Percentiles rank a stretch among this genome's conserved stretches.
phyloP scores from a whole-genome alignment of 306 rosid species.

The Castanopsis chinensis region DNA sequence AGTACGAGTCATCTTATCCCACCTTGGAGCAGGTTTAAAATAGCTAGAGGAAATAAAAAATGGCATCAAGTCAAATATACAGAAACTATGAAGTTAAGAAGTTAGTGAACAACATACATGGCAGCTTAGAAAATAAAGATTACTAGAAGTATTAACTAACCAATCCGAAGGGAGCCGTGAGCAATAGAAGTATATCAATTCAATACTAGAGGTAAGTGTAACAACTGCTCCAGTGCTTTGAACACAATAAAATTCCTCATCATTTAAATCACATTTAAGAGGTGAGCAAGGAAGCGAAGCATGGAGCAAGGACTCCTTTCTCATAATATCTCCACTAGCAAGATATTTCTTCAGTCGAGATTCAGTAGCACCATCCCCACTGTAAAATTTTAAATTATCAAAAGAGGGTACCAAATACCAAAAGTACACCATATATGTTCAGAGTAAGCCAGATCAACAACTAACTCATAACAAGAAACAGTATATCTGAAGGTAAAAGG shows the following conservation, averaged over 20 bases:
- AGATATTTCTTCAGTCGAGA: constrained; percentile 68
- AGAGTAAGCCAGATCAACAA: not conserved
- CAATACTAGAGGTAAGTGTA: constrained; percentile 67
- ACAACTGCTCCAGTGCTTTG: constrained; percentile 71
- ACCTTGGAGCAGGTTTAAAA: constrained; percentile 78
- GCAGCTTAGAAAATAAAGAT: constrained; percentile 1
- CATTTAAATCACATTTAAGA: constrained; percentile 36
- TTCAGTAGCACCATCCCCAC: constrained; percentile 56
- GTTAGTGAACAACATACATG: constrained; percentile 9
- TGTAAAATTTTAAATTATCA: constrained; percentile 24
- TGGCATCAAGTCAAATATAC: constrained; percentile 6
- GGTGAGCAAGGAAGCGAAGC: constrained; percentile 57
- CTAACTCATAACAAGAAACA: not conserved
- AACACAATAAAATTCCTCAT: constrained; percentile 49
- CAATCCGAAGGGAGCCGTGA: constrained; percentile 88
- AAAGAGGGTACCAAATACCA: constrained; percentile 1
- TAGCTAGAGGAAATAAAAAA: constrained; percentile 45
- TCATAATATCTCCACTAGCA: constrained; percentile 60
- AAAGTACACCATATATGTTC: not conserved
- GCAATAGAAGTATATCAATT: constrained; percentile 67
- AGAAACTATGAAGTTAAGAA: not conserved
- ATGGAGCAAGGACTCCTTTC: constrained; percentile 59
- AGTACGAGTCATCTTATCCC: constrained; percentile 55
- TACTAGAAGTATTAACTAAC: constrained; percentile 34
- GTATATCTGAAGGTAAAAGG: not conserved